phyloP scores from a whole-genome alignment of 257 asterid genomes.

The Leptodermis oblonga region DNA sequence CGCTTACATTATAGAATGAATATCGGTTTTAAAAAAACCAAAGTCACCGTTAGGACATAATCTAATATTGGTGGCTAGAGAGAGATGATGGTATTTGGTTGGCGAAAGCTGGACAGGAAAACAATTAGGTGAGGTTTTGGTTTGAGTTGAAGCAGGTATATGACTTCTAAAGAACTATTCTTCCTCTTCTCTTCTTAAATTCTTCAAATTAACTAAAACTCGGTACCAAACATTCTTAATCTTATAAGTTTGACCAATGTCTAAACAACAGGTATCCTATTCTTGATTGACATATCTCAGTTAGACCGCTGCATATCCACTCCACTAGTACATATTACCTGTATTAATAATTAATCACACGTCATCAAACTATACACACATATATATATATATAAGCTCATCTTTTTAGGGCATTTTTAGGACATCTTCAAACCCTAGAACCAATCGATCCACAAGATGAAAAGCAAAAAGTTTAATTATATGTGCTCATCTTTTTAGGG shows the following conservation, averaged over 20 bases:
- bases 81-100: neutral
- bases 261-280: too few species aligned
- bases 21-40: too few species aligned
- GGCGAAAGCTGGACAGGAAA: neutral
- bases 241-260: neutral
- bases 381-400: too few species aligned
- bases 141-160: conserved; percentile 30
- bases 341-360: too few species aligned
- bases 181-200: conserved; percentile 5
- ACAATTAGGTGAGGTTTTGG: conserved; percentile 24
- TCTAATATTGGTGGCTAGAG: neutral
- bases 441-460: neutral
- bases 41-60: too few species aligned
- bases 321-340: too few species aligned
- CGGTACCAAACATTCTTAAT: neutral
- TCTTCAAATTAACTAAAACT: conserved; percentile 7
- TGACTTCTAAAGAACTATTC: neutral
- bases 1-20: too few species aligned
- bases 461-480: neutral
- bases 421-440: neutral
- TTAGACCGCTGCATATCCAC: neutral
- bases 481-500: neutral
- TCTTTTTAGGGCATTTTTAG: conserved; percentile 1
- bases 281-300: neutral
- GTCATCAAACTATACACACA: too few species aligned